phyloP scores from a whole-genome alignment of 495 filamentous ascomycete species.

The Lasiosphaeria ovina region DNA sequence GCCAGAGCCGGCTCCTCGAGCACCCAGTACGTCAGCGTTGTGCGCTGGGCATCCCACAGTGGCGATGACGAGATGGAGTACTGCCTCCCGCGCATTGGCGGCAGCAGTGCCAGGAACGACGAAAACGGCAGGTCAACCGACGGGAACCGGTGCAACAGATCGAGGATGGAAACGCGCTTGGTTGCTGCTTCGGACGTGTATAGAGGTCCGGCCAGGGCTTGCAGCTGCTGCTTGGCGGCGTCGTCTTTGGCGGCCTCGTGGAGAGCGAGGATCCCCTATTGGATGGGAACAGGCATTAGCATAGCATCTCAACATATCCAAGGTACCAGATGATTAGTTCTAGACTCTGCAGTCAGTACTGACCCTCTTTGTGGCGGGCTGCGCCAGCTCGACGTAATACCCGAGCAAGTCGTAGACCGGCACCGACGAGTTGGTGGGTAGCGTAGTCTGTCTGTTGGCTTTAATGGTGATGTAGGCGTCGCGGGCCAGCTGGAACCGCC shows the following conservation, averaged over 20 bases:
- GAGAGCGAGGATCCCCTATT: conserved; percentile 47
- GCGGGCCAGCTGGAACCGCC: conserved; percentile 56
- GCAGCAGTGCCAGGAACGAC: conserved; percentile 65
- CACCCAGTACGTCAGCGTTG: conserved; percentile 66
- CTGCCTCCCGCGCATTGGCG: conserved; percentile 71
- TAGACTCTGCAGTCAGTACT: conserved; percentile 3
- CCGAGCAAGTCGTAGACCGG: conserved; percentile 61
- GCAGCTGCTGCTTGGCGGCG: conserved; percentile 40
- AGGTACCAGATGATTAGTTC: too few species aligned
- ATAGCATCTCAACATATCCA: too few species aligned
- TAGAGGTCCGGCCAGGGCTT: conserved; percentile 44
- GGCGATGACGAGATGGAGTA: conserved; percentile 82
- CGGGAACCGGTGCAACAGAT: conserved; percentile 61
- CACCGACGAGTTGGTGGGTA: conserved; percentile 60
- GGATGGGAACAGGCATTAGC: neutral
- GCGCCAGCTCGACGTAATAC: conserved; percentile 69
- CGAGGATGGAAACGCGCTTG: conserved; percentile 62
- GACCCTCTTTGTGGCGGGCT: conserved; percentile 61
- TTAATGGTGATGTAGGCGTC: conserved; percentile 54
- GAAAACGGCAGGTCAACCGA: conserved; percentile 56
- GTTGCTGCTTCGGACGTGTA: conserved; percentile 54
- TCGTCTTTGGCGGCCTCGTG: conserved; percentile 43
- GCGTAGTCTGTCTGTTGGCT: conserved; percentile 45
- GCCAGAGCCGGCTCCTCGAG: conserved; percentile 55
- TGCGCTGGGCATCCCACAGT: conserved; percentile 51